A percentile compares a stretch with the other conserved stretches of the same genome.
Conservation (phyloP, 2,329 filamentous ascomycete species). For the Aspergillus proliferans region DNA sequence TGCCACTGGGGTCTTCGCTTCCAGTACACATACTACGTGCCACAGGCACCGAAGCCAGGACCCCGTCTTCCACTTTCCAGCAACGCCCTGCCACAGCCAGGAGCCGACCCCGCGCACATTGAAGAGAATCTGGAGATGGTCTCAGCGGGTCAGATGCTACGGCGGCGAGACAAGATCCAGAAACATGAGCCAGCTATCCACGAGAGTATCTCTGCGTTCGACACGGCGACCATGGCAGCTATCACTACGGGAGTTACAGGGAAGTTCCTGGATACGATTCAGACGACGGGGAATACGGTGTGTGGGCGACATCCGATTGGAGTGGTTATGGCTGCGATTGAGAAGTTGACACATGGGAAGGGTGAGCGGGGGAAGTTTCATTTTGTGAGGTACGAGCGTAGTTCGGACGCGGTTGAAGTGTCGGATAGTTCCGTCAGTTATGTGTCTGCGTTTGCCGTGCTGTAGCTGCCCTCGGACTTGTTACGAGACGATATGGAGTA, state of each 20-base stretch:
- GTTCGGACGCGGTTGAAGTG: constrained; percentile 62
- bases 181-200: constrained; percentile 56
- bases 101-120: constrained; percentile 19
- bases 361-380: constrained; percentile 55
- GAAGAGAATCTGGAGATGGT: constrained; percentile 23
- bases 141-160: constrained; percentile 21
- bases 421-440: constrained; percentile 88
- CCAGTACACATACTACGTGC: constrained; percentile 72
- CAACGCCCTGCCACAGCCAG: constrained; percentile 37
- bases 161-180: constrained; percentile 27
- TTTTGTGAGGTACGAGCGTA: constrained; percentile 83
- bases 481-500: too few species aligned
- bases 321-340: constrained; percentile 80
- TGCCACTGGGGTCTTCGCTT: constrained; percentile 92
- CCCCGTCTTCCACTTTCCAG: constrained; percentile 33
- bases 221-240: constrained; percentile 75
- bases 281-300: constrained; percentile 77
- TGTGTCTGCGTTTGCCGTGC: constrained; percentile 78
- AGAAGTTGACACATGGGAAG: constrained; percentile 49
- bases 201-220: constrained; percentile 75
- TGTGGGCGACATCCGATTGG: constrained; percentile 95
- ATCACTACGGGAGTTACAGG: constrained; percentile 70
- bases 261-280: constrained; percentile 62
- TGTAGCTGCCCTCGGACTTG: constrained; percentile 37
- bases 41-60: constrained; percentile 37